These are phyloP conservation scores for Alternaria tenuissima DNA, from an alignment of 2,329 filamentous ascomycete species.

Conservation along the genomic window DNA sequence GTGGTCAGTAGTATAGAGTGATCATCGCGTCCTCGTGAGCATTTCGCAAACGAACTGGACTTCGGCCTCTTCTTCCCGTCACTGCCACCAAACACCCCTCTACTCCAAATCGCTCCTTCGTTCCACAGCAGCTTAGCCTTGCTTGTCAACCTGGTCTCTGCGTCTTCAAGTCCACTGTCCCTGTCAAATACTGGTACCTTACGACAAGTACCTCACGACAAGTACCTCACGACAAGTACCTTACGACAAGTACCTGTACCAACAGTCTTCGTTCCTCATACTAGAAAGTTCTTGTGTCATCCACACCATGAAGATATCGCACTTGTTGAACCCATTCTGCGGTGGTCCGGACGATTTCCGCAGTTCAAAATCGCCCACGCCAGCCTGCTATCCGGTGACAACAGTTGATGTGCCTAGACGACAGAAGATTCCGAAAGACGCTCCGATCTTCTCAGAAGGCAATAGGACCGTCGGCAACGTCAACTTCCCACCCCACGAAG, in stretches of 20 bases:
- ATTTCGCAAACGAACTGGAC: slow-evolving; percentile 38
- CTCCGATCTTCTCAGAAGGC: slow-evolving; percentile 68
- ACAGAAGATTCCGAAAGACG: slow-evolving; percentile 72
- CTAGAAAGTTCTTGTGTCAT: background rate
- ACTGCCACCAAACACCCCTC: slow-evolving; percentile 29
- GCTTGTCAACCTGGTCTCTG: slow-evolving; percentile 20
- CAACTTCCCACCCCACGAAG: slow-evolving; percentile 78
- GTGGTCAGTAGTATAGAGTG: slow-evolving; percentile 33
- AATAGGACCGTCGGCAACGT: slow-evolving; percentile 69
- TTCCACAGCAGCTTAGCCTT: slow-evolving; percentile 37
- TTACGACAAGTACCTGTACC: slow-evolving; percentile 5
- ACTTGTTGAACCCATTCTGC: slow-evolving; percentile 51
- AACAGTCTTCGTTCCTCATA: background rate
- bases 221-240: no score
- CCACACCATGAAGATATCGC: slow-evolving; percentile 50
- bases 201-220: slow-evolving; percentile 19
- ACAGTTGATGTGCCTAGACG: slow-evolving; percentile 34
- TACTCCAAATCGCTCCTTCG: slow-evolving; percentile 21
- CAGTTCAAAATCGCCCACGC: slow-evolving; percentile 23
- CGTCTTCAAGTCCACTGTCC: slow-evolving; percentile 27
- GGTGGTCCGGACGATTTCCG: slow-evolving; percentile 25
- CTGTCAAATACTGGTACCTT: slow-evolving; percentile 23
- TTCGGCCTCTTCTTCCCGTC: slow-evolving; percentile 29
- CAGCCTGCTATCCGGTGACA: slow-evolving; percentile 14
- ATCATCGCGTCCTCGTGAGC: slow-evolving; percentile 40